phyloP scores from a whole-genome alignment of 371 early-diverging fungal species.

The Hamiltosporidium tvaerminnensis region DNA sequence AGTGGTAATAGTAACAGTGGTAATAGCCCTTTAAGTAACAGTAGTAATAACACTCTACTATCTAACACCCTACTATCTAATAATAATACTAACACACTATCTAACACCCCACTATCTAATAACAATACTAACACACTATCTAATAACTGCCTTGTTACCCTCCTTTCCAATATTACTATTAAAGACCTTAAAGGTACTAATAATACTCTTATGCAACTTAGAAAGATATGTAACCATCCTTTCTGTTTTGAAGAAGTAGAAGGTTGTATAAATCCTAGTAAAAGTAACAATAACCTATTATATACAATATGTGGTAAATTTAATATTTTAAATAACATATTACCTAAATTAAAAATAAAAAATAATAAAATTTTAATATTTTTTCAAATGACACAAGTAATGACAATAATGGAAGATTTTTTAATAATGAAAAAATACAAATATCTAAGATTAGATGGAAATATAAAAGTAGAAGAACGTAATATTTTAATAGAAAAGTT shows the following conservation, averaged over 20 bases:
- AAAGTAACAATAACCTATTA: conserved; percentile 53
- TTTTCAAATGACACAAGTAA: conserved; percentile 94
- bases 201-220: conserved; percentile 92
- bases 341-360: conserved; percentile 64
- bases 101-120: too few relatives aligned
- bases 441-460: conserved; percentile 81
- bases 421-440: conserved; percentile 60
- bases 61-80: too few relatives aligned
- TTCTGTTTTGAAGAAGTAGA: conserved; percentile 89
- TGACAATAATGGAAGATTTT: conserved; percentile 89
- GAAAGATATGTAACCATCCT: conserved; percentile 97
- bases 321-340: conserved; percentile 83
- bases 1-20: too few relatives aligned
- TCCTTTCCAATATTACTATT: conserved; percentile 19
- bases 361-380: conserved; percentile 84
- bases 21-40: too few relatives aligned
- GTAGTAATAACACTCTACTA: too few relatives aligned
- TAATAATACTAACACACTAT: too few relatives aligned
- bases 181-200: conserved; percentile 64
- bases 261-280: conserved; percentile 58
- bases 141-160: too few relatives aligned
- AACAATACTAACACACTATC: too few relatives aligned
- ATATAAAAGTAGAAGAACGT: conserved; percentile 74
- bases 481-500: conserved; percentile 67
- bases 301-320: conserved; percentile 81